A percentile compares a stretch with the other conserved stretches of the same genome.
Conservation (phyloP, 805 yeast species). For the Candida vaughaniae region DNA sequence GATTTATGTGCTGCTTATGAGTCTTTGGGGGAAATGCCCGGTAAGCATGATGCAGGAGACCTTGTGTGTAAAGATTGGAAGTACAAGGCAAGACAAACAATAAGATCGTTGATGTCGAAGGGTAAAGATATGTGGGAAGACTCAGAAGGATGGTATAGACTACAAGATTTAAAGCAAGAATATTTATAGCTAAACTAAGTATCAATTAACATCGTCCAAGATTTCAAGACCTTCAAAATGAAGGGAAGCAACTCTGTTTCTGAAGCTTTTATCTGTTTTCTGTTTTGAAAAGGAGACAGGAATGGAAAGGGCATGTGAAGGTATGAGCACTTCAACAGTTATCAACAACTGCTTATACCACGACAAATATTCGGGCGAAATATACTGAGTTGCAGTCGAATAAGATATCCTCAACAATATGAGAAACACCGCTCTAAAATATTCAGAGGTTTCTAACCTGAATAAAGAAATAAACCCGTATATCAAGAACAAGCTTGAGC, state of each 20-base stretch:
- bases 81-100: conserved; percentile 70
- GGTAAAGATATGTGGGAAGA: conserved; percentile 82
- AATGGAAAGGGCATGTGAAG: not conserved
- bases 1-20: conserved; percentile 86
- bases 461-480: conserved; percentile 7
- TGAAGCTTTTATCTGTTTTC: not conserved
- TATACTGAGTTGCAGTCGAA: not conserved
- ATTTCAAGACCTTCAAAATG: conserved; percentile 23
- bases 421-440: conserved; percentile 2
- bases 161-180: conserved; percentile 48
- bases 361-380: not conserved
- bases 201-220: conserved; percentile 17
- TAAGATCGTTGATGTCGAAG: conserved; percentile 73
- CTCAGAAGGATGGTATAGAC: conserved; percentile 69
- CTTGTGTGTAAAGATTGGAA: conserved; percentile 92
- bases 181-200: not conserved
- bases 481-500: not conserved
- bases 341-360: not conserved
- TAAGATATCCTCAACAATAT: not conserved
- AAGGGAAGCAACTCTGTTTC: conserved; percentile 21
- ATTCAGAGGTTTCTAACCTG: conserved; percentile 12
- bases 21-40: conserved; percentile 80
- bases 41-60: conserved; percentile 76
- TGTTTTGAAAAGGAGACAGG: not conserved
- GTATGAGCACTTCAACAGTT: not conserved